Percentiles rank a stretch among this genome's conserved stretches.
phyloP scores from a whole-genome alignment of 140 eudicot species.

The Cichorium intybus region DNA sequence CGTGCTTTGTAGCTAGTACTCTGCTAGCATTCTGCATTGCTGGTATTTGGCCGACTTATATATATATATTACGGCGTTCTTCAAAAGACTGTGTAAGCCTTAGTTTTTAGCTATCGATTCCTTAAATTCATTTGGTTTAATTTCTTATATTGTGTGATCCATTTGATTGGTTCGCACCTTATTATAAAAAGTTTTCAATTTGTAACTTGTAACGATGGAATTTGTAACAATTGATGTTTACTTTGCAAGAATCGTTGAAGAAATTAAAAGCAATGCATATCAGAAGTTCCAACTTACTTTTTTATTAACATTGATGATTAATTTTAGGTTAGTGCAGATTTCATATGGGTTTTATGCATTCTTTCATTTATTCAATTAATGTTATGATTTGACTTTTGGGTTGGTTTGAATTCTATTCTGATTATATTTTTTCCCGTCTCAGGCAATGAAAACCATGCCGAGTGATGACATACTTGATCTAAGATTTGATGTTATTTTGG shows the following conservation, averaged over 20 bases:
- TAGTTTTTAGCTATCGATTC: conserved; percentile 3
- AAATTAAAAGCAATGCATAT: conserved; percentile 1
- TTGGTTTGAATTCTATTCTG: too few relatives aligned
- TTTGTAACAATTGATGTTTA: conserved; percentile 7
- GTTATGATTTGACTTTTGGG: too few relatives aligned
- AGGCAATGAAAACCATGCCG: too few relatives aligned
- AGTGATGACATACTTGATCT: too few relatives aligned
- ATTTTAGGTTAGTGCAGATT: conserved; percentile 3
- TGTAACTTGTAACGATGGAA: not conserved
- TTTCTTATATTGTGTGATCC: not conserved
- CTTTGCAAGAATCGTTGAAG: conserved; percentile 5
- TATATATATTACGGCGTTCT: conserved; percentile 88
- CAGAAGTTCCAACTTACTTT: conserved; percentile 7
- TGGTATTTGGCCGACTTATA: conserved; percentile 91
- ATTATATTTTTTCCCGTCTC: too few relatives aligned
- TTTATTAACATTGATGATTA: not conserved
- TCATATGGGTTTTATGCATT: too few relatives aligned
- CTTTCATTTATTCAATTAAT: too few relatives aligned
- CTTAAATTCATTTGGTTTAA: not conserved
- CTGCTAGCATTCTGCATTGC: conserved; percentile 70
- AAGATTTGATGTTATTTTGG: too few relatives aligned
- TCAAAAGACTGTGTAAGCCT: conserved; percentile 76
- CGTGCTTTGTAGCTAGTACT: conserved; percentile 66
- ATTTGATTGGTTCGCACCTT: not conserved
- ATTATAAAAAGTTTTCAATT: not conserved